Base-by-base conservation (phyloP, 192 early-diverging fungal species). In the Lunasporangiospora selenospora region DNA sequence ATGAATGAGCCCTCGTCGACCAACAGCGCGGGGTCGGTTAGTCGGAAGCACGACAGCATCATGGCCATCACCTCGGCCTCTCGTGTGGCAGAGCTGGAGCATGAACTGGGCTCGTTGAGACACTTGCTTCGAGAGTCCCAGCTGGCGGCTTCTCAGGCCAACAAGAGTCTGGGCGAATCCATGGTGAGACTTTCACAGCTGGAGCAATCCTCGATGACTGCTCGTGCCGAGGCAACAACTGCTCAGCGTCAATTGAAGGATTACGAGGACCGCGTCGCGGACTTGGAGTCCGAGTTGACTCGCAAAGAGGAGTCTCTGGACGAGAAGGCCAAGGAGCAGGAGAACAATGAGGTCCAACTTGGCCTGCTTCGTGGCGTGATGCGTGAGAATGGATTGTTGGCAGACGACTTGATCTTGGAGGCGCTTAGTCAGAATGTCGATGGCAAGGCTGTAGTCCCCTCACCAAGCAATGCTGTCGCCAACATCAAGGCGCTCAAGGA, bases 291-390 rank as follows among this genome's bases (percentile, higher is more conserved):
- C 16, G 41, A 65, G 23, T n/a, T 83, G 39, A 56, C 40, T 30
- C 64, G 76, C 27, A 81, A 78, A 44, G 84, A 85, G 48, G 61
- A 69, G 24, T 12, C 53, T 0, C 41, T 87, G 31, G 61, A 65
- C 18, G 79, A 84, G 26, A 77, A 73, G 59, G 65, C 75, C 26
- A 56, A 73, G 46, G 77, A 81, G 40, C 75, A 83, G 44, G 85
- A 87, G 53, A 83, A 87, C 60, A 77, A 76, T 23, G 77, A 84
- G 52, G 80, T 87, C 4, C 77, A 84, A 51, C 29, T 84, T 2
- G 76, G 76, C 6, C 75, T 87, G 61, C 75, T 87, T 42, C 76
- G 76, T 19, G 75, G 79, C 16, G 75, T 79, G 15, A 76, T 81
- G 66, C 62, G 67, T 6, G 75, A 80, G 39, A 82, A 78, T 33